Conservation (phyloP, 352 stramenopile genomes). For the Phytopythium sindhum region DNA sequence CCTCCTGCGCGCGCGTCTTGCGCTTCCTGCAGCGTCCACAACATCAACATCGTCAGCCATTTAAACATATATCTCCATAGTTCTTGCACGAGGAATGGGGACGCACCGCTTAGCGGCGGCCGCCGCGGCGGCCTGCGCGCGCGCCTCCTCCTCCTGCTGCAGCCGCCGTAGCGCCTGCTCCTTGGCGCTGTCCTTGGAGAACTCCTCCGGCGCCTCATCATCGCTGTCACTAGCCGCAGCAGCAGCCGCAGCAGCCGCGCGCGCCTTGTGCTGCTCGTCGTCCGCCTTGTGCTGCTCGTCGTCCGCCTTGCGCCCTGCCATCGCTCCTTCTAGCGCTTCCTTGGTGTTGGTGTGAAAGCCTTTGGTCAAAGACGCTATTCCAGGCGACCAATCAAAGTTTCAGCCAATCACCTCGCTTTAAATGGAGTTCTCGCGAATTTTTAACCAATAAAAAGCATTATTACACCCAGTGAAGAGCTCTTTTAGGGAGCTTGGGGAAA, state of each 20-base stretch:
- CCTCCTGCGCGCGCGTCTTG: constrained; percentile 28
- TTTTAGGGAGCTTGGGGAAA: not conserved
- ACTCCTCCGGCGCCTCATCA: too few species aligned
- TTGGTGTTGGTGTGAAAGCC: not conserved
- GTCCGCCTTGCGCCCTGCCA: constrained; percentile 13
- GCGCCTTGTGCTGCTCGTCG: too few species aligned
- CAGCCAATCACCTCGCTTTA: constrained; percentile 16
- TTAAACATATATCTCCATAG: too few species aligned
- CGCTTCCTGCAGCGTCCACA: constrained; percentile 35
- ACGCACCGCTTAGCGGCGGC: constrained; percentile 41
- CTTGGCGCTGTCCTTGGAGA: too few species aligned
- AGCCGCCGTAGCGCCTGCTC: too few species aligned
- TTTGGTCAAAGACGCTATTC: not conserved
- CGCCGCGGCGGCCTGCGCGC: constrained; percentile 8
- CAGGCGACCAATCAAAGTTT: constrained; percentile 20
- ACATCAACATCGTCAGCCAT: constrained; percentile 7
- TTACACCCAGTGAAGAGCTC: not conserved
- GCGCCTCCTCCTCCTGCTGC: too few species aligned
- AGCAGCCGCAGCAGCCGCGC: constrained; percentile 7
- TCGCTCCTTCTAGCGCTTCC: not conserved
- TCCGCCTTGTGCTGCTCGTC: constrained; percentile 21
- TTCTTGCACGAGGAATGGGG: too few species aligned
- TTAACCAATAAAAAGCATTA: constrained; percentile 19
- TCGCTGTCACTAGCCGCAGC: too few species aligned
- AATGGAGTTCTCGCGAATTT: not conserved